These are phyloP conservation scores for Coniella lustricola DNA, from an alignment of 2,329 filamentous ascomycete species.

Conservation along the genomic window DNA sequence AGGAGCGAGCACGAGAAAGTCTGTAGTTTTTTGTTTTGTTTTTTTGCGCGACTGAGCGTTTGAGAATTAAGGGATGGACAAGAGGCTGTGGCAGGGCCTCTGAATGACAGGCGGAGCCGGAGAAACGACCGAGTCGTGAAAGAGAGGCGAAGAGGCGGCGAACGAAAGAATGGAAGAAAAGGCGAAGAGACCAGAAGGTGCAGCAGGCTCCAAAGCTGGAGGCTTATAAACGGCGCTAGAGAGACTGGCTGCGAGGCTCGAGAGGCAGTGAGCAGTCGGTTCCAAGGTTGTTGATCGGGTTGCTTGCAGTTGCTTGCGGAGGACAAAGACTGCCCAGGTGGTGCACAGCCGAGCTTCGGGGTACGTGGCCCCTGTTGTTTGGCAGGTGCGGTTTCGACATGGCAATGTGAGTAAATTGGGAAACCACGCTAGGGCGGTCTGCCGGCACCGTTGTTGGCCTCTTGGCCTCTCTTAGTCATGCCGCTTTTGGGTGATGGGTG, in stretches of 20 bases:
- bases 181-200: not conserved
- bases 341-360: not conserved
- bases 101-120: not conserved
- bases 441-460: not conserved
- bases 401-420: not conserved
- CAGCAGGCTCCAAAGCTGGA: not conserved
- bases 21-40: not conserved
- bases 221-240: not conserved
- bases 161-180: not conserved
- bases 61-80: not conserved
- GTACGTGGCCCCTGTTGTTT: conserved; percentile 8
- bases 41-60: not conserved
- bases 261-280: not conserved
- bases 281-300: conserved; percentile 1
- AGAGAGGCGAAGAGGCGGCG: not conserved
- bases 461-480: not conserved
- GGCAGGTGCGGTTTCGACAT: conserved; percentile 1
- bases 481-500: too few species aligned
- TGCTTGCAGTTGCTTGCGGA: not conserved
- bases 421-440: not conserved
- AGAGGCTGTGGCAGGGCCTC: conserved; percentile 16
- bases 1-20: too few species aligned
- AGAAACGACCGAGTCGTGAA: not conserved
- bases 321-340: not conserved
- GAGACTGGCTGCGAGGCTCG: not conserved